Evolutionary conservation across 2,329 filamentous ascomycete species (phyloP), one percentile per base, ranked within the genome.

Genomic region (Claviceps sorghi): DNA sequence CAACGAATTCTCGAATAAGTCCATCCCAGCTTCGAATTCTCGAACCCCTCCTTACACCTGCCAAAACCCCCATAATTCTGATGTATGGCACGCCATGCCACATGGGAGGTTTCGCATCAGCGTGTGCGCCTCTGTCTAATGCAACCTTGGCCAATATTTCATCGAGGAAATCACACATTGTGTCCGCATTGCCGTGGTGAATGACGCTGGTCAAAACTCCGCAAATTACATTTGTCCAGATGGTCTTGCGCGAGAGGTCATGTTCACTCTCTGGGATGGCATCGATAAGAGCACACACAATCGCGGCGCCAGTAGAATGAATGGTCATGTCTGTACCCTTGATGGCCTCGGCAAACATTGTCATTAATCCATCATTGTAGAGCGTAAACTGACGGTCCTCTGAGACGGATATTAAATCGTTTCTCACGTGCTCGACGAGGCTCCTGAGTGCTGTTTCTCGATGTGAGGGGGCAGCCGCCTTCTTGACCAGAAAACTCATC

Each of bases 401-500:
- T 34, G 67, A 68, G 51, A 72, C 67, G 38, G 69, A 71, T 49
- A 75, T 59, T 49, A 95, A 72, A 61, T 95, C 88, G 11, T 79
- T 69, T 49, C 87, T 78, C 1, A 85, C 81, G 66, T 89, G 84
- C 13, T 76, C 71, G 2, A 95, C 70, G n/a, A 96, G 82, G 13
- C 75, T 69, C 13, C 78, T 73, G 38, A 98, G 72, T 0, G 88
- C 80, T 29, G 74, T 78, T 58, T 91, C 85, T 58, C 88, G 82
- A 57, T 87, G 80, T 52, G 88, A 87, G 2, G 82, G 78, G 17
- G 84, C 78, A 2, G 86, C 90, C 7, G 90, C 86, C 69, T 96
- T 97, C 62, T 88, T 85, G 21, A 98, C 77, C 21, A 98, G 73
- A 62, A 97, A 98, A 58, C 90, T 95, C 71, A 98, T 78, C 2